Evolutionary conservation across 805 yeast species (phyloP).

Genomic region (Saccharomyces paradoxus): DNA sequence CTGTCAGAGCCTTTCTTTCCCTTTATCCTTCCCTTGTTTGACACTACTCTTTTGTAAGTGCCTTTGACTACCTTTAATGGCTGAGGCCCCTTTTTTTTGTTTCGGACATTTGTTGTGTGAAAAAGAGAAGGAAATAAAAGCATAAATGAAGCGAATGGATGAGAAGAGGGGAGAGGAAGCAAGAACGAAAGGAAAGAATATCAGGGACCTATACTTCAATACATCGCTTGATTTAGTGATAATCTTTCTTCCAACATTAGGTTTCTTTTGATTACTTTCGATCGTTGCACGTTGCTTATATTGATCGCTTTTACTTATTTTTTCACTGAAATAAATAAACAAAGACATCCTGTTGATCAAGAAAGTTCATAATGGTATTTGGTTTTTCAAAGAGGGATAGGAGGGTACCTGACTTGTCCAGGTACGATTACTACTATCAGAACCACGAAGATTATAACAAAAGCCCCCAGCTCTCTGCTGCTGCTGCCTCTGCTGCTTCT

Average conservation of each 20-base stretch:
- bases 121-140: background rate
- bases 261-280: background rate
- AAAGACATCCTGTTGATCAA: background rate
- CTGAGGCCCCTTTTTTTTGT: background rate
- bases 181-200: background rate
- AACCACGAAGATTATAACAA: slow-evolving; percentile 17
- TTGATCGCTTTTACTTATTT: background rate
- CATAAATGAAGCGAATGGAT: background rate
- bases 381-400: slow-evolving; percentile 21
- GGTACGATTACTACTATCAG: slow-evolving; percentile 30
- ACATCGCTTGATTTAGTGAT: background rate
- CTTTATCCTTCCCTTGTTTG: background rate
- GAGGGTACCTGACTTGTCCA: slow-evolving; percentile 32
- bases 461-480: slow-evolving; percentile 19
- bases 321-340: background rate
- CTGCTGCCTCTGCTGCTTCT: slow-evolving; percentile 27
- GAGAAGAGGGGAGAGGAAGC: background rate
- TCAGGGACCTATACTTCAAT: background rate
- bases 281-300: background rate
- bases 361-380: slow-evolving; percentile 14
- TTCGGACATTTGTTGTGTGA: background rate
- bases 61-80: background rate
- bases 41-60: background rate
- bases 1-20: background rate
- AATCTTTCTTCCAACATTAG: background rate